Percentiles rank a stretch among this genome's conserved stretches.
Conservation (phyloP, 1,139 yeast species). For the Groenewaldozyma sp. region DNA sequence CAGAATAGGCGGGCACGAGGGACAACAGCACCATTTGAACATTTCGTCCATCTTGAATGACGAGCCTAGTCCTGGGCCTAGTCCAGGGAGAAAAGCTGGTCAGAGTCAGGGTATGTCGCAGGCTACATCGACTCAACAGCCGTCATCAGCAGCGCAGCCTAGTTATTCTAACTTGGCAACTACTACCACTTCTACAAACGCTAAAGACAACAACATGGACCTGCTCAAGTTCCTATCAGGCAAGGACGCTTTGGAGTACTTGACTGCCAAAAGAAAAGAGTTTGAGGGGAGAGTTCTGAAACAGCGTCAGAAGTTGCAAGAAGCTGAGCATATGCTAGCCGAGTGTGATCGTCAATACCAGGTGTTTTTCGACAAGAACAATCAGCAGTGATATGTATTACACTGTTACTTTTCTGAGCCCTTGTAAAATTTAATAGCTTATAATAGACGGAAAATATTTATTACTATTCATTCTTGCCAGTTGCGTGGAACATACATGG, state of each 20-base stretch:
- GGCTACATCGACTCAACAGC: not conserved
- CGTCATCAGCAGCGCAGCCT: not conserved
- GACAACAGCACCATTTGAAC: too few relatives aligned
- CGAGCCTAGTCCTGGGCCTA: conserved; percentile 3
- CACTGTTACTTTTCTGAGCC: too few relatives aligned
- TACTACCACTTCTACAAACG: not conserved
- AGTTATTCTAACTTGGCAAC: not conserved
- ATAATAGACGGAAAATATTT: too few relatives aligned
- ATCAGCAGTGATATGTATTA: too few relatives aligned
- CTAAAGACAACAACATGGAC: too few relatives aligned
- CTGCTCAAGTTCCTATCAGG: not conserved
- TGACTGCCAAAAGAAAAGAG: conserved; percentile 26
- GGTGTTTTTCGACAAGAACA: too few relatives aligned
- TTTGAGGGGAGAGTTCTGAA: conserved; percentile 25
- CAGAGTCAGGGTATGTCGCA: not conserved
- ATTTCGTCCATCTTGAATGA: conserved; percentile 18
- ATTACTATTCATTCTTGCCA: too few relatives aligned
- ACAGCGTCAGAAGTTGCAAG: conserved; percentile 19
- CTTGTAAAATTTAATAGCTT: too few relatives aligned
- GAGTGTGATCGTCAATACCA: conserved; percentile 20
- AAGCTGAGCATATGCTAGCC: conserved; percentile 10
- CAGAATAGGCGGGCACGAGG: not conserved
- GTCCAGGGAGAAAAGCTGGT: too few relatives aligned
- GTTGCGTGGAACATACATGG: too few relatives aligned
- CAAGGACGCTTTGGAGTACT: conserved; percentile 19